A percentile compares a stretch with the other conserved stretches of the same genome.
These are phyloP conservation scores for Apophysomyces trapeziformis DNA, from an alignment of 371 early-diverging fungal species.

Conservation along the genomic window DNA sequence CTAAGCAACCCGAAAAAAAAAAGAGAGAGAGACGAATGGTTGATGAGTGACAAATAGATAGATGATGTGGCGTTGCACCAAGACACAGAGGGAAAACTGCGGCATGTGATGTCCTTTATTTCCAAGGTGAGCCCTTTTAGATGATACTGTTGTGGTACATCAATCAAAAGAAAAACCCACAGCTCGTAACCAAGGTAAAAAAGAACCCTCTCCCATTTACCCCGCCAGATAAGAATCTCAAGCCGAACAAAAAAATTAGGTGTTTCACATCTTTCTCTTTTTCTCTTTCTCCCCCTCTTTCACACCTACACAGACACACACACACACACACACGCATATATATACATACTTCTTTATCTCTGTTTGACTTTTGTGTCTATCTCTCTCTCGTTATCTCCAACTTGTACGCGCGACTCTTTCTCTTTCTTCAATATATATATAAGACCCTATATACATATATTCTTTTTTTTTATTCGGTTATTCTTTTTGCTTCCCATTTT, in stretches of 20 bases:
- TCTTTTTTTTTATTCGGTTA: not conserved
- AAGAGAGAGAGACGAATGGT: not conserved
- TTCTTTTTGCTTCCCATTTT: not conserved
- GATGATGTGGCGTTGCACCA: not conserved
- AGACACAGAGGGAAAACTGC: not conserved
- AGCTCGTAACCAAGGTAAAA: not conserved
- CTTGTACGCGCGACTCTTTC: not conserved
- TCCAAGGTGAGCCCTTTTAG: not conserved
- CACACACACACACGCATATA: too few species aligned
- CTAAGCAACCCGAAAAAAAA: not conserved
- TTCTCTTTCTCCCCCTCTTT: too few species aligned
- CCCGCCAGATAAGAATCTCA: conserved; percentile 11
- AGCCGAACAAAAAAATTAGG: conserved; percentile 6
- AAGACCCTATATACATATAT: not conserved
- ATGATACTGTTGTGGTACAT: conserved; percentile 8
- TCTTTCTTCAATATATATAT: not conserved
- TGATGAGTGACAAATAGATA: not conserved
- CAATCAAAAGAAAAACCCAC: conserved; percentile 9
- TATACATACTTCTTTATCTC: not conserved
- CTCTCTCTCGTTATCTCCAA: not conserved
- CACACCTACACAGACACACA: too few species aligned
- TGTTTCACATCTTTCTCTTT: conserved; percentile 1
- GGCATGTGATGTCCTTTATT: conserved; percentile 10
- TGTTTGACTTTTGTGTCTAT: not conserved
- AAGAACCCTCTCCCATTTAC: not conserved